Base-by-base conservation (phyloP, 2,329 filamentous ascomycete genomes). In the Aplosporella prunicola region DNA sequence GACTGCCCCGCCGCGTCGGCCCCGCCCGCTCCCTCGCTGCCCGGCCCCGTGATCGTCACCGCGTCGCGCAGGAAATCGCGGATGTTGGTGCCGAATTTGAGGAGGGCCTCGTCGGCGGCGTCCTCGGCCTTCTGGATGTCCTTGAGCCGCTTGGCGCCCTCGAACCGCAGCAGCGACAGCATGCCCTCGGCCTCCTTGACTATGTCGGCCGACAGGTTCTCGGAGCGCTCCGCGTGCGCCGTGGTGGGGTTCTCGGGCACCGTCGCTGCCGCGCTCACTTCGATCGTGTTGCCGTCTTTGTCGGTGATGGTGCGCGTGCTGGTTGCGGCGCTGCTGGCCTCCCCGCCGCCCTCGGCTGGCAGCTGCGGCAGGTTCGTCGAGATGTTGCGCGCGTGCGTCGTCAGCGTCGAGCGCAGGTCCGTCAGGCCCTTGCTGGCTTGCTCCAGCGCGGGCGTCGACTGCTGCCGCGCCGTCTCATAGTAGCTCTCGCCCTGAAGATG, bases 51-150 rank as follows among this genome's bases (percentile, higher is more conserved):
- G 49, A 98, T 85, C 36, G 75, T 86, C 40, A 98, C 82, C 34
- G 91, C 91, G 47, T 98, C 89, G 35, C 80, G 77, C 44, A 98
- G 68, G 63, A 93, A 96, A 60, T 89, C 82, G 24, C 85, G 75
- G 32, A 98, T 78, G 51, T 91, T 95, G 41, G 78, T 78, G 15
- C 91, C 91, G 52, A 96, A 95, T 47, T 85, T 84, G 48, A 96
- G 67, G 8, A 98, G 74, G 1, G 91, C 91, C 60, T 96, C 91
- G 57, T 98, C 91, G 6, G 91, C 91, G 4, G 89, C 89, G 55
- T 96, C 89, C 61, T 98, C 91, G 9, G 89, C 91, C 49, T 78
- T 77, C 55, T 95, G 84, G 14, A 96, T 79, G 42, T 95, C 86
- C 53, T 85, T 91, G 42, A 96, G 67, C 32, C 86, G 76, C 61